A percentile compares a stretch with the other conserved stretches of the same genome.
Conservation (phyloP, 2,329 filamentous ascomycete genomes). For the Exserohilum turcica region DNA sequence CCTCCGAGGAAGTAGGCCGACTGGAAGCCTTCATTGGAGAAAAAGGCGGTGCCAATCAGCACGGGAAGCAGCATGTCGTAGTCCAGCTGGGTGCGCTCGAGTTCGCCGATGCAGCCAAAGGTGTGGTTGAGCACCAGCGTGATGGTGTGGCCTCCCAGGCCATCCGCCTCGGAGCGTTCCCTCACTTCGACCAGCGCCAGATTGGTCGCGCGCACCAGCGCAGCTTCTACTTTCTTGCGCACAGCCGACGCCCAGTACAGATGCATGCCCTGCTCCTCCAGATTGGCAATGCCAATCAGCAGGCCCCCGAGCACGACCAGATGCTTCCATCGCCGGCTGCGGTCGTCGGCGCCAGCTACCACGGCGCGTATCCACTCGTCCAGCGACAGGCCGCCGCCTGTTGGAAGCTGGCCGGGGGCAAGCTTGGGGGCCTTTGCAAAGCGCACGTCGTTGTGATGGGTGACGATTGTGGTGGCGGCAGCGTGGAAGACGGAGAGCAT, state of each 20-base stretch:
- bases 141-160: slow-evolving; percentile 57
- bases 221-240: slow-evolving; percentile 70
- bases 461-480: slow-evolving; percentile 62
- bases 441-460: slow-evolving; percentile 51
- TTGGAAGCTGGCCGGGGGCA: slow-evolving; percentile 37
- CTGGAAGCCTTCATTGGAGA: slow-evolving; percentile 73
- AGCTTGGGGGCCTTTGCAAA: slow-evolving; percentile 33
- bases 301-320: slow-evolving; percentile 79
- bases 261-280: slow-evolving; percentile 56
- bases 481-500: slow-evolving; percentile 75
- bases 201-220: slow-evolving; percentile 75
- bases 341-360: slow-evolving; percentile 64
- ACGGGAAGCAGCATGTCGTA: slow-evolving; percentile 73
- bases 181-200: slow-evolving; percentile 69
- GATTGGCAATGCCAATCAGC: slow-evolving; percentile 69
- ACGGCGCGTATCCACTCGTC: slow-evolving; percentile 65
- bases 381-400: slow-evolving; percentile 55
- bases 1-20: slow-evolving; percentile 75
- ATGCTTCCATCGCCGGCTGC: slow-evolving; percentile 77
- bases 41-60: slow-evolving; percentile 69
- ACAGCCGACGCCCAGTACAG: slow-evolving; percentile 66
- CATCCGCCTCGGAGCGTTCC: slow-evolving; percentile 57
- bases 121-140: slow-evolving; percentile 76
- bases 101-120: slow-evolving; percentile 71
- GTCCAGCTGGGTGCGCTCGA: slow-evolving; percentile 63